phyloP scores from a whole-genome alignment of 345 rosid species.

The Dovyalis caffra region DNA sequence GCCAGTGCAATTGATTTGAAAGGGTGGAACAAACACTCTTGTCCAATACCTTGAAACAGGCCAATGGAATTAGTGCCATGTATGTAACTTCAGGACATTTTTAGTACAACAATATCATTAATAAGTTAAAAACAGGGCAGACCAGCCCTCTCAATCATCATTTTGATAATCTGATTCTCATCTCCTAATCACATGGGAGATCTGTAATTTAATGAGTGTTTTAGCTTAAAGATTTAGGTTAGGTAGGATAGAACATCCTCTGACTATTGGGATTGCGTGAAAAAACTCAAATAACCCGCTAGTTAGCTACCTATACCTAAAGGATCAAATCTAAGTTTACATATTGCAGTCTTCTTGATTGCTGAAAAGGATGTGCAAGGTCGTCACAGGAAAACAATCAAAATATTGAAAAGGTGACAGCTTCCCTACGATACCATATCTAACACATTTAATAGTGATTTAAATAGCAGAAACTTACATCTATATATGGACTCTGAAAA shows the following conservation, averaged over 20 bases:
- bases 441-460: not conserved
- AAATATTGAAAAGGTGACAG: slow-evolving; percentile 12
- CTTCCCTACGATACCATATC: not conserved
- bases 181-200: slow-evolving; percentile 35
- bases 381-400: slow-evolving; percentile 26
- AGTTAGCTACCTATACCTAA: slow-evolving; percentile 3
- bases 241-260: slow-evolving; percentile 47
- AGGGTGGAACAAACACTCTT: not conserved
- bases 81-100: not conserved
- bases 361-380: slow-evolving; percentile 25
- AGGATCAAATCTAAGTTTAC: slow-evolving; percentile 20
- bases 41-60: not conserved
- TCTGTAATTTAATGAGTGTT: slow-evolving; percentile 4
- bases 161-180: slow-evolving; percentile 24
- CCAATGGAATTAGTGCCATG: no score
- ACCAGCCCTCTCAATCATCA: slow-evolving; percentile 10
- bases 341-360: slow-evolving; percentile 18
- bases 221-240: slow-evolving; percentile 30
- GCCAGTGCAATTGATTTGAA: not conserved
- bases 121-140: slow-evolving; percentile 16
- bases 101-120: not conserved
- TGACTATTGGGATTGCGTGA: slow-evolving; percentile 21
- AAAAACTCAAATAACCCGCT: slow-evolving; percentile 13
- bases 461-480: slow-evolving; percentile 1
- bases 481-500: not conserved